A percentile compares a stretch with the other conserved stretches of the same genome.
phyloP scores from a whole-genome alignment of 768 basidiomycete species.

The Dioszegia aurantiaca region DNA sequence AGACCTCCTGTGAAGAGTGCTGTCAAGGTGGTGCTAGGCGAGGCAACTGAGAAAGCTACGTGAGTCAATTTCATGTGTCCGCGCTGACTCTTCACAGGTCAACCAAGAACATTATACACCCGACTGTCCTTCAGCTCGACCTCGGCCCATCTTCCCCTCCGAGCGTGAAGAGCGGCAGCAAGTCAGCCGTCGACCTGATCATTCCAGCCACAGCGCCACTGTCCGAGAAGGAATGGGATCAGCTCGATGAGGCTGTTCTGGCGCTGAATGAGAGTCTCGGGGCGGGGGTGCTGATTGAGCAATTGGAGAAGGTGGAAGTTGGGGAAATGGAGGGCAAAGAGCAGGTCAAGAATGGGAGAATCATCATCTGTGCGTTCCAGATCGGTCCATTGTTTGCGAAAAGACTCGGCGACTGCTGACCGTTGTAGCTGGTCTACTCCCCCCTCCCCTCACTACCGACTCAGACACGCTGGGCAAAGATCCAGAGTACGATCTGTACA shows the following conservation, averaged over 20 bases:
- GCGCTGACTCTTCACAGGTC: not conserved
- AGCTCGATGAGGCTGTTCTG: constrained; percentile 37
- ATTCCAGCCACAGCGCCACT: constrained; percentile 32
- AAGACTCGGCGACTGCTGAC: constrained; percentile 4
- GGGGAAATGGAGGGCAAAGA: not conserved
- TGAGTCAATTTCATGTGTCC: not conserved
- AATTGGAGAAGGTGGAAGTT: constrained; percentile 6
- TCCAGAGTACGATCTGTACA: constrained; percentile 33
- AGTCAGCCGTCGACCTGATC: constrained; percentile 41
- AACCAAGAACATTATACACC: constrained; percentile 37
- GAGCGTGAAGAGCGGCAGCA: constrained; percentile 32
- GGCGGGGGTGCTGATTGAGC: not conserved
- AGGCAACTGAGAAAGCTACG: constrained; percentile 23
- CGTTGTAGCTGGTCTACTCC: constrained; percentile 41
- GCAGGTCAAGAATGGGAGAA: constrained; percentile 18
- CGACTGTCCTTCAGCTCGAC: constrained; percentile 35
- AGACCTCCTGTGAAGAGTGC: constrained; percentile 27
- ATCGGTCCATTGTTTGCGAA: not conserved
- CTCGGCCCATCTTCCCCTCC: constrained; percentile 29
- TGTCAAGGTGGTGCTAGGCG: constrained; percentile 37
- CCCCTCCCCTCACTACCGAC: constrained; percentile 37
- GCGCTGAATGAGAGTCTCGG: constrained; percentile 27
- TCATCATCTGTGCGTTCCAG: constrained; percentile 41
- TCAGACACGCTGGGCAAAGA: constrained; percentile 24
- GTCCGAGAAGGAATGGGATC: constrained; percentile 37